phyloP scores from a whole-genome alignment of 768 basidiomycete genomes.

The Mycena kentingensis region DNA sequence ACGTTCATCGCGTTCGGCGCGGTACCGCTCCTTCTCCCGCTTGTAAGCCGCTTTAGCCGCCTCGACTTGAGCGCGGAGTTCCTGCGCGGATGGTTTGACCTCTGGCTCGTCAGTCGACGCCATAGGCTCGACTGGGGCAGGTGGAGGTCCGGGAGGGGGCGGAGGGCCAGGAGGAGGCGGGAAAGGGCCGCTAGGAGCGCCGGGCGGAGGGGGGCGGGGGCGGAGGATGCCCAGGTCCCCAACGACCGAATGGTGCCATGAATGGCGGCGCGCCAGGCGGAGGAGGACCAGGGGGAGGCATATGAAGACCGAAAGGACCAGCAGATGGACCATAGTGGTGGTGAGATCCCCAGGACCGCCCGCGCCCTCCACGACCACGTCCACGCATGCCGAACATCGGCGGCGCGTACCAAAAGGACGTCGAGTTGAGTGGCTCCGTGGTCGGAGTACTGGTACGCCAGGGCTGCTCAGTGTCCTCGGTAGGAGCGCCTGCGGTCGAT shows the following conservation, averaged over 20 bases:
- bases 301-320: constrained; percentile 12
- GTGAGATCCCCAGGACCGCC: constrained; percentile 5
- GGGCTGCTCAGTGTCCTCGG: constrained; percentile 2
- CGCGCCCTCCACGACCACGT: constrained; percentile 5
- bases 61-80: constrained; percentile 54
- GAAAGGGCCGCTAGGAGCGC: neutral
- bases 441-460: constrained; percentile 21
- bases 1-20: constrained; percentile 55
- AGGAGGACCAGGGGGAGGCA: constrained; percentile 9
- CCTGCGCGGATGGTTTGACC: constrained; percentile 37
- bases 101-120: constrained; percentile 14
- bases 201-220: constrained; percentile 17
- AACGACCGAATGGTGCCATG: neutral
- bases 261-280: no score
- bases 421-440: constrained; percentile 14
- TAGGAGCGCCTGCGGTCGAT: constrained; percentile 1
- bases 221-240: neutral
- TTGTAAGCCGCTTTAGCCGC: constrained; percentile 69
- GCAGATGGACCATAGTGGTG: constrained; percentile 10
- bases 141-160: constrained; percentile 19
- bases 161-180: constrained; percentile 17
- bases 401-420: constrained; percentile 23
- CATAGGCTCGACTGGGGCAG: constrained; percentile 24
- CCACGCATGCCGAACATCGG: constrained; percentile 6
- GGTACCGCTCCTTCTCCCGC: constrained; percentile 69